Conservation (phyloP, 2,329 filamentous ascomycete species). For the Trichoderma sp. region DNA sequence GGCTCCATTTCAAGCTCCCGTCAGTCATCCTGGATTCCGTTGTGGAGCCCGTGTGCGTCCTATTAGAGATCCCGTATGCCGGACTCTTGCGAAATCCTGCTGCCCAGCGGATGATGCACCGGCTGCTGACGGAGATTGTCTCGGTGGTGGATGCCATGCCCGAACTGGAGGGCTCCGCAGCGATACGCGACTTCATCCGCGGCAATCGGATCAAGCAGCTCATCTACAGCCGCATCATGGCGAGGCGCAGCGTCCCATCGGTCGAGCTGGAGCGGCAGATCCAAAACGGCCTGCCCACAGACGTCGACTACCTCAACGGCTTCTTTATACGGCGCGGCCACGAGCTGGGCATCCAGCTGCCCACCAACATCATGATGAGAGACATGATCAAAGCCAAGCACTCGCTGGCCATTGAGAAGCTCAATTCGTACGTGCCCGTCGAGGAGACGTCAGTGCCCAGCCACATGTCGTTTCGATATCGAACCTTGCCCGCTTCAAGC, state of each 20-base stretch:
- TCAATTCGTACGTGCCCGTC: constrained; percentile 35
- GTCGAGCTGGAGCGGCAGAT: constrained; percentile 70
- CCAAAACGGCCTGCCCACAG: constrained; percentile 60
- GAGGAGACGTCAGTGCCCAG: constrained; percentile 36
- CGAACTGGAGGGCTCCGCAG: constrained; percentile 64
- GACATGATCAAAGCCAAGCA: constrained; percentile 71
- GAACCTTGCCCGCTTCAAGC: constrained; percentile 14
- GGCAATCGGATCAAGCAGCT: constrained; percentile 59
- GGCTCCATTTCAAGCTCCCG: constrained; percentile 74
- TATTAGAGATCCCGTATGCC: constrained; percentile 75
- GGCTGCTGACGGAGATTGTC: constrained; percentile 72
- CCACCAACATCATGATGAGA: constrained; percentile 70
- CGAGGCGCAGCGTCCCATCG: constrained; percentile 45
- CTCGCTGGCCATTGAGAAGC: constrained; percentile 32
- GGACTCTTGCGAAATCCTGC: constrained; percentile 65
- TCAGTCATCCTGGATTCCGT: constrained; percentile 72
- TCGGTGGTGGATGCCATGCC: constrained; percentile 70
- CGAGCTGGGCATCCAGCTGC: constrained; percentile 68
- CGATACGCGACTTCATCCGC: constrained; percentile 56
- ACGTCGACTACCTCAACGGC: constrained; percentile 83
- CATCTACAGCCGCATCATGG: constrained; percentile 42
- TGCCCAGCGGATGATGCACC: constrained; percentile 63
- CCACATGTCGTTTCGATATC: constrained; percentile 27
- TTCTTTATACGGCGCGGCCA: constrained; percentile 76
- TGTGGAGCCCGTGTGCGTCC: constrained; percentile 76